Percentiles rank a stretch among this genome's conserved stretches.
Conservation (phyloP, 2,329 filamentous ascomycete species). For the Lomentospora prolificans region DNA sequence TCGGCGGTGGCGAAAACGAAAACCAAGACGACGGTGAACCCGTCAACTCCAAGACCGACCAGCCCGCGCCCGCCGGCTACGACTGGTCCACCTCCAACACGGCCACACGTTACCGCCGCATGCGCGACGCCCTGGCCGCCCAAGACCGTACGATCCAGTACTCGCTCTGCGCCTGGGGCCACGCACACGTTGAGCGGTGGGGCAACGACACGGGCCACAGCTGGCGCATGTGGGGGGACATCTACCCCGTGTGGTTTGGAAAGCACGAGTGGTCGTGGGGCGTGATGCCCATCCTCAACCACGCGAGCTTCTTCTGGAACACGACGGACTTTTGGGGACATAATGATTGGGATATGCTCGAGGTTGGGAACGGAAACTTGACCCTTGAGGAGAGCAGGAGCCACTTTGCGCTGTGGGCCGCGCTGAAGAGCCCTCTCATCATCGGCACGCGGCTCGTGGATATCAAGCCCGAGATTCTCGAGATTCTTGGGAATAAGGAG, state of each 20-base stretch:
- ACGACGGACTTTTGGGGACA: conserved; percentile 37
- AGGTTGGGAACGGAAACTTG: conserved; percentile 39
- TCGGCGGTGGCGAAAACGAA: conserved; percentile 16
- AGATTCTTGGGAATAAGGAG: conserved; percentile 31
- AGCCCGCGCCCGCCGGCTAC: conserved; percentile 35
- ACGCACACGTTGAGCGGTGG: conserved; percentile 38
- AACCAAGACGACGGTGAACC: conserved; percentile 1
- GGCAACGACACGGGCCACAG: conserved; percentile 36
- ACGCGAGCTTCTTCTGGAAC: conserved; percentile 35
- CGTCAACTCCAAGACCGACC: conserved; percentile 16
- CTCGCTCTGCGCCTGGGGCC: conserved; percentile 44
- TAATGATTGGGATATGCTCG: conserved; percentile 40
- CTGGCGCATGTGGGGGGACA: conserved; percentile 35
- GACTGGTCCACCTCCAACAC: conserved; percentile 39
- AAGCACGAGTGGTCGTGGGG: conserved; percentile 16
- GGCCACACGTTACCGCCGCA: conserved; percentile 33
- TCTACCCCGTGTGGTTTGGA: conserved; percentile 24
- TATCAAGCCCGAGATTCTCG: conserved; percentile 24
- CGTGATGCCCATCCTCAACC: conserved; percentile 32
- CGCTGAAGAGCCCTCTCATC: conserved; percentile 38
- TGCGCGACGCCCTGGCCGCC: conserved; percentile 40
- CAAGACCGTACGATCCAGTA: conserved; percentile 37
- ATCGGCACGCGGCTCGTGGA: conserved; percentile 32
- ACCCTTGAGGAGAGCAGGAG: conserved; percentile 34
- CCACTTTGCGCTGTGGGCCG: conserved; percentile 42